phyloP scores from a whole-genome alignment of 1,284 basidiomycete species.

The Malassezia caprae region DNA sequence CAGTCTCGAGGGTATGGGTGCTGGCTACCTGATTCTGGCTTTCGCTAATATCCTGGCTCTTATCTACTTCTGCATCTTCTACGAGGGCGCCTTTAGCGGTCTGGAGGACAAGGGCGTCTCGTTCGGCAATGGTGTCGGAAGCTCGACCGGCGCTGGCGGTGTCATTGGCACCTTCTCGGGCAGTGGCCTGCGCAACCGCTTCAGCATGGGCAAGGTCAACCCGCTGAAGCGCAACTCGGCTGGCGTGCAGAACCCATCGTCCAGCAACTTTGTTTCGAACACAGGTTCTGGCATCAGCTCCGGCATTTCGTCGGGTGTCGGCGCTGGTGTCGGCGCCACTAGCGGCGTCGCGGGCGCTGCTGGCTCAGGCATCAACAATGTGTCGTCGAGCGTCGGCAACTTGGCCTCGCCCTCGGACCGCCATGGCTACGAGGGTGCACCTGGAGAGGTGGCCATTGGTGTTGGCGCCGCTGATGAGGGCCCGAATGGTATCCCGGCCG shows the following conservation, averaged over 20 bases:
- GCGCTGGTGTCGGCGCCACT: neutral
- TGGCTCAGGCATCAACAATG: neutral
- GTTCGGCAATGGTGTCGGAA: constrained; percentile 57
- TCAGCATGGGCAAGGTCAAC: constrained; percentile 9
- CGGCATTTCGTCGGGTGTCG: neutral
- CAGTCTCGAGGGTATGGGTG: constrained; percentile 60
- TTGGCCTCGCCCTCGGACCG: neutral
- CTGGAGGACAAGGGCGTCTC: constrained; percentile 45
- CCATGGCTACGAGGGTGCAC: neutral
- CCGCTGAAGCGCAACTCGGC: neutral
- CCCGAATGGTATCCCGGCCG: neutral
- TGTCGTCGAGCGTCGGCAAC: neutral
- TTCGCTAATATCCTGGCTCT: constrained; percentile 82
- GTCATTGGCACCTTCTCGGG: constrained; percentile 20
- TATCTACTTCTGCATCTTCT: constrained; percentile 60
- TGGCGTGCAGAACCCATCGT: neutral
- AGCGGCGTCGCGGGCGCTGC: neutral
- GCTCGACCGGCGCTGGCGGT: constrained; percentile 54
- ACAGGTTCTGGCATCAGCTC: neutral
- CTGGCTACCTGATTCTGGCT: constrained; percentile 83
- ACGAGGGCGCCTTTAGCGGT: neutral
- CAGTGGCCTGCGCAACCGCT: constrained; percentile 21
- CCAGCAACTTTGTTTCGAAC: neutral
- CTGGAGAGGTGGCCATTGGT: constrained; percentile 4
- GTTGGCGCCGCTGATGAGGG: neutral